These are phyloP conservation scores for Ceratobasidium sp. DNA, from an alignment of 1,284 basidiomycete genomes.

Conservation along the genomic window DNA sequence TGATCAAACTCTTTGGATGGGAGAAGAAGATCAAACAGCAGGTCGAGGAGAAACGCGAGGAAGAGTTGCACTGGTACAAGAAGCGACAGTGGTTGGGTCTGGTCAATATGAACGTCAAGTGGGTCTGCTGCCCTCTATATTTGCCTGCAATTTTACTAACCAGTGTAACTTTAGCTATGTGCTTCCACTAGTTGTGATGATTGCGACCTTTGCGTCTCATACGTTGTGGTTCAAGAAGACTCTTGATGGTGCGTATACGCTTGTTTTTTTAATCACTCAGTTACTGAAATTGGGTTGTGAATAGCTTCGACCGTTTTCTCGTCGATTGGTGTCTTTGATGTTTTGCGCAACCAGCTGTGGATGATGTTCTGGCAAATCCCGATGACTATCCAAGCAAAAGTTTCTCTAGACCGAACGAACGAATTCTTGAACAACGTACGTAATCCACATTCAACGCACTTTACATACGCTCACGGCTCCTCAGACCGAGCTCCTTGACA, in stretches of 20 bases:
- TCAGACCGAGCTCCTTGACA: conserved; percentile 68
- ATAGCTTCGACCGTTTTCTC: conserved; percentile 59
- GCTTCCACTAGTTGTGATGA: conserved; percentile 75
- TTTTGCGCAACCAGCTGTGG: conserved; percentile 37
- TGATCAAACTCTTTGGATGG: conserved; percentile 80
- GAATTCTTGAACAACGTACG: conserved; percentile 63
- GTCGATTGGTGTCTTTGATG: conserved; percentile 62
- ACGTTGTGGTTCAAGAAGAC: conserved; percentile 39
- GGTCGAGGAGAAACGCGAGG: conserved; percentile 66
- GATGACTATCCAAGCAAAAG: conserved; percentile 57
- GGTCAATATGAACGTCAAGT: conserved; percentile 59
- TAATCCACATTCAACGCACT: neutral
- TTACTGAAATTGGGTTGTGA: neutral
- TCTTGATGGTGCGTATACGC: conserved; percentile 15
- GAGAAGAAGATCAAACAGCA: conserved; percentile 67
- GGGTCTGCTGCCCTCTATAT: conserved; percentile 43
- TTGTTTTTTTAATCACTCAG: neutral
- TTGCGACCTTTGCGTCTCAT: conserved; percentile 67
- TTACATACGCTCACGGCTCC: neutral
- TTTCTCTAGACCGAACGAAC: conserved; percentile 63
- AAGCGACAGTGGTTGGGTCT: conserved; percentile 61
- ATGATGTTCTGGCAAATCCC: conserved; percentile 47
- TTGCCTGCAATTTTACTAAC: neutral
- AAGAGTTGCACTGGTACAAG: conserved; percentile 66
- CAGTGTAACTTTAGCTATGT: conserved; percentile 61